These are phyloP conservation scores for Hymenoscyphus scutula DNA, from an alignment of 2,329 filamentous ascomycete genomes.

Conservation along the genomic window DNA sequence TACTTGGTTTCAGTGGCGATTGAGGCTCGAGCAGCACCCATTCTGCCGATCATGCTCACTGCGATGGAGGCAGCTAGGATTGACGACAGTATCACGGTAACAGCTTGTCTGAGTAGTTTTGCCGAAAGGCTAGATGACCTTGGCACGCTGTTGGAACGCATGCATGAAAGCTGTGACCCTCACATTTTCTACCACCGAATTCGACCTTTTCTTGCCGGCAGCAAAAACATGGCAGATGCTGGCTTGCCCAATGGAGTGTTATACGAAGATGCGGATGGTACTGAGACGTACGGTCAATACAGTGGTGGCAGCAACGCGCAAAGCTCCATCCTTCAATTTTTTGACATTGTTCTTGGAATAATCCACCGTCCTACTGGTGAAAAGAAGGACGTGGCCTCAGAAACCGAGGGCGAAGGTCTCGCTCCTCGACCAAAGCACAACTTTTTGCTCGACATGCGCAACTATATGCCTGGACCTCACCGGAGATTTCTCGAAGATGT, in stretches of 20 bases:
- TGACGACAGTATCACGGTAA: slow-evolving; percentile 69
- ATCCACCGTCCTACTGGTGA: slow-evolving; percentile 88
- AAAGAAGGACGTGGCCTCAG: slow-evolving; percentile 48
- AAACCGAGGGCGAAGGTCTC: slow-evolving; percentile 46
- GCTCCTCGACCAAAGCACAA: slow-evolving; percentile 64
- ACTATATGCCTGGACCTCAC: slow-evolving; percentile 94
- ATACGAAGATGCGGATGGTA: slow-evolving; percentile 76
- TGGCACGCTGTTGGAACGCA: slow-evolving; percentile 72
- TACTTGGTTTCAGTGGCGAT: slow-evolving; percentile 95
- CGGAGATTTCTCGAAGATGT: slow-evolving; percentile 85
- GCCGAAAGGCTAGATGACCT: slow-evolving; percentile 88
- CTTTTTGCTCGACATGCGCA: slow-evolving; percentile 95
- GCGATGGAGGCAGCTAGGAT: slow-evolving; percentile 78
- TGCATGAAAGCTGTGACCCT: slow-evolving; percentile 95
- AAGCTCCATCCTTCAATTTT: slow-evolving; percentile 95
- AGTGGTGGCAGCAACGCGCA: slow-evolving; percentile 95
- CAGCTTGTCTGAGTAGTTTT: slow-evolving; percentile 73
- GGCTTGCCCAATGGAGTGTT: slow-evolving; percentile 83
- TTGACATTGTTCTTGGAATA: slow-evolving; percentile 86
- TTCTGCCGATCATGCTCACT: slow-evolving; percentile 82
- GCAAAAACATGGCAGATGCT: slow-evolving; percentile 96
- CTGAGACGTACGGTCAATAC: slow-evolving; percentile 72
- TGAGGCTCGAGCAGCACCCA: slow-evolving; percentile 83
- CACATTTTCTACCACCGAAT: slow-evolving; percentile 95
- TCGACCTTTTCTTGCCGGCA: slow-evolving; percentile 91